Evolutionary conservation across 148 eudicot genomes (phyloP).

Genomic region (Chenopodium album): DNA sequence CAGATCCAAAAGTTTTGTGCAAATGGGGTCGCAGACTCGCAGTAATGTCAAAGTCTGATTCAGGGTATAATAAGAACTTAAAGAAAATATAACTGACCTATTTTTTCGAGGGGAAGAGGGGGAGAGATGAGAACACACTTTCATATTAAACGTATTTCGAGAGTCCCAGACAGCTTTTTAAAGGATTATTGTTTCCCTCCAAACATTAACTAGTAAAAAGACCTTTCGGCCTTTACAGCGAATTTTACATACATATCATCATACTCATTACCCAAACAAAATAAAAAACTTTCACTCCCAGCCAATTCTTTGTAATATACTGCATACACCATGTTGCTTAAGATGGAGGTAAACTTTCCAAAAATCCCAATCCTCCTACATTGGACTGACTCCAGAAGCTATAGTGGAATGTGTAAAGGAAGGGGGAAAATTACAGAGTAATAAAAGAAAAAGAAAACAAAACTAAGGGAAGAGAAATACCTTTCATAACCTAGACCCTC

Average conservation of each 20-base stretch:
- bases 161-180: background rate
- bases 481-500: slow-evolving; percentile 97
- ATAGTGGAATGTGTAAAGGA: no score
- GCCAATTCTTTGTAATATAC: background rate
- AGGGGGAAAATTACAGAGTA: background rate
- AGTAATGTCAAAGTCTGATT: background rate
- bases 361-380: background rate
- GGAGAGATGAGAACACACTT: background rate
- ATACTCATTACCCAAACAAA: background rate
- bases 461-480: slow-evolving; percentile 34
- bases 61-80: background rate
- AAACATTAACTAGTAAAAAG: background rate
- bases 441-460: background rate
- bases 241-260: no score
- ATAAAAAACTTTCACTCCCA: background rate
- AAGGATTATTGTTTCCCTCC: background rate
- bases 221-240: no score
- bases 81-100: background rate
- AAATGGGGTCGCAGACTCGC: background rate
- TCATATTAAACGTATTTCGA: background rate
- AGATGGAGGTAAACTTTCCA: background rate
- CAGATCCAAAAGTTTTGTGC: background rate
- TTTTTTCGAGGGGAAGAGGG: background rate
- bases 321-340: background rate
- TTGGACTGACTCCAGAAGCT: background rate